Evolutionary conservation across 2,329 filamentous ascomycete genomes (phyloP).

Genomic region (Fusarium torulosum): DNA sequence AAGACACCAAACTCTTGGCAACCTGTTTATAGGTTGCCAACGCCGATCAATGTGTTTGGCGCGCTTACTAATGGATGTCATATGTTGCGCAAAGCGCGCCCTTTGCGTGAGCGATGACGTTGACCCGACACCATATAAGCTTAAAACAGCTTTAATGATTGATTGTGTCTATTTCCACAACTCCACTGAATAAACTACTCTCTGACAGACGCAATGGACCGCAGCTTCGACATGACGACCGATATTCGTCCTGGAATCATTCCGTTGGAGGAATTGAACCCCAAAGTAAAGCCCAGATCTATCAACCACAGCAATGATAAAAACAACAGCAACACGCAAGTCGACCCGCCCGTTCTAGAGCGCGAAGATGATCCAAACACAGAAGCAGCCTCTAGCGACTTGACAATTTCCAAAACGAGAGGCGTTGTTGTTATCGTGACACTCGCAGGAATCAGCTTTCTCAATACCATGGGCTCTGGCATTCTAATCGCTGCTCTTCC

Average conservation of each 20-base stretch:
- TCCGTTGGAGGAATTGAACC: slow-evolving; percentile 1
- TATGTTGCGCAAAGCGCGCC: slow-evolving; percentile 4
- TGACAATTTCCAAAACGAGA: slow-evolving; percentile 22
- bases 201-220: background rate
- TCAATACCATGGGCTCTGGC: slow-evolving; percentile 46
- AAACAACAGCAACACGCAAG: background rate
- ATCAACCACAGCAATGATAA: background rate
- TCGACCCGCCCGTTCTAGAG: accelerated
- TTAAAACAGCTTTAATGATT: background rate
- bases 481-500: slow-evolving; percentile 43
- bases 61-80: slow-evolving; percentile 5
- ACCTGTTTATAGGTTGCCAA: too few relatives aligned
- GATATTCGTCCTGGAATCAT: slow-evolving; percentile 14
- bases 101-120: slow-evolving; percentile 2
- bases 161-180: background rate
- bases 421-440: slow-evolving; percentile 31
- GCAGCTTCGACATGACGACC: slow-evolving; percentile 2
- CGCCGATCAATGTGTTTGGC: background rate
- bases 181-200: background rate
- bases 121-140: background rate
- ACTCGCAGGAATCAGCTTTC: slow-evolving; percentile 39
- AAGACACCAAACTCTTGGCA: too few relatives aligned
- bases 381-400: background rate
- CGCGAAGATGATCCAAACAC: background rate
- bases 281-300: background rate